phyloP scores from a whole-genome alignment of 345 rosid genomes.

The Abelmoschus esculentus region DNA sequence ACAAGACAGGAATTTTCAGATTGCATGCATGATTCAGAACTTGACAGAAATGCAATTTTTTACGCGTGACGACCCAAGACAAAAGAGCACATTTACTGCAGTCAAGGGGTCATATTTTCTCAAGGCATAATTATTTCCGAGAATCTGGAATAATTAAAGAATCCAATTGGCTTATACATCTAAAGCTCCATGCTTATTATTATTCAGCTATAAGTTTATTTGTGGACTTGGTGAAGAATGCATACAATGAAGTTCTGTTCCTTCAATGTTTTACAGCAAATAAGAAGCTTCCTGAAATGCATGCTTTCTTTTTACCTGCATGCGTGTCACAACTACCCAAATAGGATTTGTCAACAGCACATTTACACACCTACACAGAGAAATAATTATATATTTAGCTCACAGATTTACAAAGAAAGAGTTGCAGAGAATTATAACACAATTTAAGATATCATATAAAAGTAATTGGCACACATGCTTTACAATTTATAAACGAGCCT shows the following conservation, averaged over 20 bases:
- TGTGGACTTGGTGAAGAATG: not conserved
- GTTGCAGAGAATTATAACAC: not conserved
- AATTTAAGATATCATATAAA: not conserved
- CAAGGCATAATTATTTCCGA: not conserved
- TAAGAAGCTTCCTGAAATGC: slow-evolving; percentile 1
- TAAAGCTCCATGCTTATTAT: not conserved
- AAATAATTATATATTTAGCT: slow-evolving; percentile 20
- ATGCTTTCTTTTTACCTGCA: slow-evolving; percentile 62
- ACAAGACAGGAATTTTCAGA: not conserved
- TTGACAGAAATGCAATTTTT: not conserved
- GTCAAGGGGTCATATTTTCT: not conserved
- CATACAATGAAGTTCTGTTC: not conserved
- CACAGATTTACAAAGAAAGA: not conserved
- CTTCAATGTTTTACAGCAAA: slow-evolving; percentile 6
- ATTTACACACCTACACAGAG: slow-evolving; percentile 60
- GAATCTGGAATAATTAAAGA: not conserved
- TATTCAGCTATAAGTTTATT: not conserved
- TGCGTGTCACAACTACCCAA: slow-evolving; percentile 94
- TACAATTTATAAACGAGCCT: not conserved
- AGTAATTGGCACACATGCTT: not conserved
- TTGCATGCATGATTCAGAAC: not conserved
- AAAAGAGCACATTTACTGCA: not conserved
- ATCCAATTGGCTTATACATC: not conserved
- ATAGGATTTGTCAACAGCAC: slow-evolving; percentile 91
- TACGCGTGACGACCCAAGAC: not conserved